phyloP scores from a whole-genome alignment of 768 basidiomycete genomes.

The Krasilnikovozyma curviuscula region DNA sequence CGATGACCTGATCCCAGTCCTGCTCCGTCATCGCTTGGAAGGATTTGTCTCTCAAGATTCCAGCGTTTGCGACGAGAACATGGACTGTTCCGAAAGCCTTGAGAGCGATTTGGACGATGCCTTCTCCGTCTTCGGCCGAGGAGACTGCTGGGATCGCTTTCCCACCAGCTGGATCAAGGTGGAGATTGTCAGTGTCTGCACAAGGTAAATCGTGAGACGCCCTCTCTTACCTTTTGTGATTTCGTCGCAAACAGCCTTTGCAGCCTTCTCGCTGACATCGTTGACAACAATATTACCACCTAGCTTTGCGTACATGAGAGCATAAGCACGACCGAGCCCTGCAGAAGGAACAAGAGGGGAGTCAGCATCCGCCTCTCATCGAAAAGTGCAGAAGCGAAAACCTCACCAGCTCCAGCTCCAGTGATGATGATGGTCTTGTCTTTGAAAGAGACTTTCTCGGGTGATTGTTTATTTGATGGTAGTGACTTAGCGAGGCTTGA shows the following conservation, averaged over 20 bases:
- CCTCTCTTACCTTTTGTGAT: constrained; percentile 45
- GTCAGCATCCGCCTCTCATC: no score
- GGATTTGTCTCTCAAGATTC: constrained; percentile 81
- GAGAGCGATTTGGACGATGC: constrained; percentile 66
- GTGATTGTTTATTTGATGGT: constrained; percentile 47
- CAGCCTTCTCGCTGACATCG: constrained; percentile 73
- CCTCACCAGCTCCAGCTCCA: constrained; percentile 79
- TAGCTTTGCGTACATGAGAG: constrained; percentile 70
- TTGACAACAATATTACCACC: constrained; percentile 97
- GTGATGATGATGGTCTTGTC: constrained; percentile 85
- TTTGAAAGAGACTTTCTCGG: constrained; percentile 56
- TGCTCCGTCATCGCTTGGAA: constrained; percentile 72
- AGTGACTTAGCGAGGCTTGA: constrained; percentile 45
- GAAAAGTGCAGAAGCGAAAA: no score
- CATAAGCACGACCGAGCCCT: constrained; percentile 84
- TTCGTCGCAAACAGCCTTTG: constrained; percentile 68
- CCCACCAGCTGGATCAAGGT: constrained; percentile 48
- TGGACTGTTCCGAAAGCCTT: constrained; percentile 78
- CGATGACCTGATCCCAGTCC: constrained; percentile 85
- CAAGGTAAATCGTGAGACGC: neutral
- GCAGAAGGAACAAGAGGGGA: no score
- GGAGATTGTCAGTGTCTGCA: neutral
- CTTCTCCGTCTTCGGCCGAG: constrained; percentile 80
- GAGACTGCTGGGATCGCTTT: constrained; percentile 65
- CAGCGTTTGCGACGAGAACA: constrained; percentile 77